These are phyloP conservation scores for Patellifolia procumbens DNA, from an alignment of 179 eudicot genomes.

Conservation along the genomic window DNA sequence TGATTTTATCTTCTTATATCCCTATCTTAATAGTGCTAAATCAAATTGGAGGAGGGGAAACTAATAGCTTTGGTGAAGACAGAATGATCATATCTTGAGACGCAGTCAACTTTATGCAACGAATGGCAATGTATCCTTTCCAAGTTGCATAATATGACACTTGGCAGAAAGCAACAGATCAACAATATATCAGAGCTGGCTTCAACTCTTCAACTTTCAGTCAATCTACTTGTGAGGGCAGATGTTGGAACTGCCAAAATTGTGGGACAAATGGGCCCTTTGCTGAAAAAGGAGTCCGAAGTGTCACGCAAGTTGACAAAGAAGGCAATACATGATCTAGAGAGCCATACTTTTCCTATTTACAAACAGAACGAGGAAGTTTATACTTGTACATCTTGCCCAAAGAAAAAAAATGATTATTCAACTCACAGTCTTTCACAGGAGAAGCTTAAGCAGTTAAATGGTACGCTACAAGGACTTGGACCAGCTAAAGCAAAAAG, in stretches of 20 bases:
- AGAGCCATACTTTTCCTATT: conserved; percentile 3
- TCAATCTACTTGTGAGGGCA: conserved; percentile 32
- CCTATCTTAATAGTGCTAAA: conserved; percentile 1
- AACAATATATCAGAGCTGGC: conserved; percentile 30
- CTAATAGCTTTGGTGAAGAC: background rate
- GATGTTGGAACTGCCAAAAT: conserved; percentile 39
- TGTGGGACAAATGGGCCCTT: conserved; percentile 33
- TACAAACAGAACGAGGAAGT: conserved; percentile 24
- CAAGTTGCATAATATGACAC: conserved; percentile 18
- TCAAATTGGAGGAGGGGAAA: conserved; percentile 10
- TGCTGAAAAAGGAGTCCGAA: conserved; percentile 39
- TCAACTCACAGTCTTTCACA: conserved; percentile 29
- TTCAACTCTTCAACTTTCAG: conserved; percentile 26
- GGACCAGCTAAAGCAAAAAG: conserved; percentile 20
- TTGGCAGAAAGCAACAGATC: background rate
- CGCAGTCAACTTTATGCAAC: background rate
- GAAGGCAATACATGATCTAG: conserved; percentile 27
- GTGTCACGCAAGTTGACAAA: conserved; percentile 34
- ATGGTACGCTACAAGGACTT: conserved; percentile 21
- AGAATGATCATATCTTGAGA: background rate
- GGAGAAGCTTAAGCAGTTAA: conserved; percentile 30
- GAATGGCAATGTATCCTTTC: background rate
- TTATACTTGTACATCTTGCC: conserved; percentile 4
- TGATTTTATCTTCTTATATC: conserved; percentile 8
- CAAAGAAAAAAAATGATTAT: conserved; percentile 22